Evolutionary conservation across 257 asterid genomes (phyloP), one percentile per base, ranked within the genome.

Genomic region (Plectranthus barbatus): DNA sequence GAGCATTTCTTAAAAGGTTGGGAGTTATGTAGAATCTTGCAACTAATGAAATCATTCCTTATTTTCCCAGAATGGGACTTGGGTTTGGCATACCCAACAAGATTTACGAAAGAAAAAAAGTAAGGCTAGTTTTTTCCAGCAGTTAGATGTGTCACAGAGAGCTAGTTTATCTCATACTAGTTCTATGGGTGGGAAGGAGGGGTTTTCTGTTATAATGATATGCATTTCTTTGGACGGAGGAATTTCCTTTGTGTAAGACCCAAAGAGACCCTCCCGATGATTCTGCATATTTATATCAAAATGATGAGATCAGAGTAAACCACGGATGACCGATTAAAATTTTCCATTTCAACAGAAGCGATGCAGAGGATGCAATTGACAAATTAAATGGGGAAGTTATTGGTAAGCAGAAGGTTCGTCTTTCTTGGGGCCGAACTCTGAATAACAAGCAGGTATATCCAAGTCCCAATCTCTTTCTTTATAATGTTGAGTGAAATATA

Each of bases 361-460:
- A 67, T 53, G 89, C 89, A 21, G 80, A 83, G 80, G 89, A 83
- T 4, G 85, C 88, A 42, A 72, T 80, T 47, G 67, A 80, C 53
- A 73, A 72, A 64, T 76, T 83, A 75, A 80, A 66, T 39, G 89
- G 89, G 26, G 12, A 80, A 5, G 64, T 75, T 52, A 80, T 83
- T 64, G 89, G 89, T 57, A 83, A 77, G 84, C 86, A 80, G 80
- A 76, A 83, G 47, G 82, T 83, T 55, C 86, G 89, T 37, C 86
- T 83, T 60, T 83, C 89, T 39, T 83, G 89, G 86, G 89, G 89
- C n/a, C 77, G 89, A 63, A 80, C 61, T 55, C 74, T 67, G 15
- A 74, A 72, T 10, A 70, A 78, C 76, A 80, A 68, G 70, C 83
- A 82, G 82, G 89, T 83, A 72, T 34, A 24, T 40, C 50, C 47